Percentiles rank a stretch among this genome's conserved stretches.
phyloP scores from a whole-genome alignment of 1,284 basidiomycete species.

The Irpex sp. region DNA sequence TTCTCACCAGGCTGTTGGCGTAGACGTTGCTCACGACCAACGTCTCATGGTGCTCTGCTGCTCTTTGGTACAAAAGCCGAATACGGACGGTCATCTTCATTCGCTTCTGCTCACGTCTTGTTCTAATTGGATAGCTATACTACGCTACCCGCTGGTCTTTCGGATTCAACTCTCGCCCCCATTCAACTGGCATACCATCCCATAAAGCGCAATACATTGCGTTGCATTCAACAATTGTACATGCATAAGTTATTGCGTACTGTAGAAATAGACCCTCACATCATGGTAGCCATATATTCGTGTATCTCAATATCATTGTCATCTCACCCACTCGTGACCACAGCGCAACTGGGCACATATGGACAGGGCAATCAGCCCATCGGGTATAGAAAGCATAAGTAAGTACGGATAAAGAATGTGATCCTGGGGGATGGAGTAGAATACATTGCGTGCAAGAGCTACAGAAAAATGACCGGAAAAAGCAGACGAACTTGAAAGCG shows the following conservation, averaged over 20 bases:
- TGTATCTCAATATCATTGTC: neutral
- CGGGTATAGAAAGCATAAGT: neutral
- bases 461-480: neutral
- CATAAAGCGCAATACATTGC: constrained; percentile 7
- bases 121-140: constrained; percentile 11
- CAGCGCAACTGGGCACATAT: too few relatives aligned
- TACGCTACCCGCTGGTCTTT: constrained; percentile 14
- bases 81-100: constrained; percentile 29
- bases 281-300: neutral
- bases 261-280: constrained; percentile 6
- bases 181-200: constrained; percentile 28
- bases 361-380: too few relatives aligned
- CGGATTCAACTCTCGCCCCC: constrained; percentile 31
- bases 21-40: constrained; percentile 27
- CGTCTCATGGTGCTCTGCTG: neutral
- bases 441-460: neutral
- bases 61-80: constrained; percentile 17
- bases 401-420: neutral
- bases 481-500: neutral
- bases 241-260: constrained; percentile 1
- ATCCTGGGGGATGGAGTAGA: neutral
- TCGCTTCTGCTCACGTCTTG: constrained; percentile 12
- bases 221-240: constrained; percentile 13
- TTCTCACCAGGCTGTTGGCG: constrained; percentile 82
- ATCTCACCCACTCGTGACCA: neutral